Conservation (phyloP, 495 filamentous ascomycete species). For the Delitschia confertaspora region DNA sequence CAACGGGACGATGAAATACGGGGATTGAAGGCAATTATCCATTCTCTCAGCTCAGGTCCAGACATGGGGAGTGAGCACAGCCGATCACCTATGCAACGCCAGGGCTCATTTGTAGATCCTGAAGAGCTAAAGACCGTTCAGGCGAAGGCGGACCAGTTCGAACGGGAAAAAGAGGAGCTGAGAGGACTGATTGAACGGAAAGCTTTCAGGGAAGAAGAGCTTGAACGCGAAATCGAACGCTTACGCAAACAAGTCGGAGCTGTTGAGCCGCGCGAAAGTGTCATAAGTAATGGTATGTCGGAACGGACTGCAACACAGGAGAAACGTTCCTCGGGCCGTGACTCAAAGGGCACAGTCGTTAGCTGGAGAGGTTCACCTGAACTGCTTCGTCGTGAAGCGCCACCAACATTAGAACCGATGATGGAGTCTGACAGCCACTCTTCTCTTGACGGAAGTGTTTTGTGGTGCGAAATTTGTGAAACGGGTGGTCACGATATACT, state of each 20-base stretch:
- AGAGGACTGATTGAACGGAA: slow-evolving; percentile 62
- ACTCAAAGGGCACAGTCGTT: slow-evolving; percentile 51
- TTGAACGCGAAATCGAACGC: slow-evolving; percentile 76
- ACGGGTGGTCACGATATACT: slow-evolving; percentile 88
- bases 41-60: slow-evolving; percentile 68
- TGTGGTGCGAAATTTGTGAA: slow-evolving; percentile 97
- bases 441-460: slow-evolving; percentile 59
- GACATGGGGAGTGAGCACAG: slow-evolving; percentile 33
- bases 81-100: slow-evolving; percentile 21
- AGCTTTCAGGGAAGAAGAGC: slow-evolving; percentile 70
- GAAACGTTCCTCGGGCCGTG: slow-evolving; percentile 47
- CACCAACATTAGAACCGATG: slow-evolving; percentile 43
- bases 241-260: slow-evolving; percentile 35
- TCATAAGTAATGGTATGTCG: slow-evolving; percentile 41
- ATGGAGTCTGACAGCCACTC: slow-evolving; percentile 65
- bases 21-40: slow-evolving; percentile 94
- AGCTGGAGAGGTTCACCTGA: slow-evolving; percentile 35
- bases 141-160: slow-evolving; percentile 51
- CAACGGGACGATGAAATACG: slow-evolving; percentile 96
- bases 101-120: slow-evolving; percentile 29
- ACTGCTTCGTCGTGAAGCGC: slow-evolving; percentile 9
- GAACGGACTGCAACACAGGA: slow-evolving; percentile 31
- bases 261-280: slow-evolving; percentile 37
- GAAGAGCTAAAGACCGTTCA: slow-evolving; percentile 52
- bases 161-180: slow-evolving; percentile 69